A percentile compares a stretch with the other conserved stretches of the same genome.
phyloP scores from a whole-genome alignment of 352 stramenopile genomes.

The Globisporangium barbulae region DNA sequence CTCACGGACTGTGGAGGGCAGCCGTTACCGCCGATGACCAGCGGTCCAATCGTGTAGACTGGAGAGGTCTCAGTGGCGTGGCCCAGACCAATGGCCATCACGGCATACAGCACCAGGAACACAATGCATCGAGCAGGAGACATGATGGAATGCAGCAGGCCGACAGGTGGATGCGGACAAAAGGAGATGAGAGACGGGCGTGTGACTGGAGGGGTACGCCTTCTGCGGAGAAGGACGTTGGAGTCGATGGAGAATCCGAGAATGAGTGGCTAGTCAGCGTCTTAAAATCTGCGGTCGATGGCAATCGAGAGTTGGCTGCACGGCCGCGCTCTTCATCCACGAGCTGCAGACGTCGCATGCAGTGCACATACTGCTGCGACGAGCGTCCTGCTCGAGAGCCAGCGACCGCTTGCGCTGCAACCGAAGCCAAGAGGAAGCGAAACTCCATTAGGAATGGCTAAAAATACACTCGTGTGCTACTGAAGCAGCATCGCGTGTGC shows the following conservation, averaged over 20 bases:
- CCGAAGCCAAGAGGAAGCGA: conserved; percentile 1
- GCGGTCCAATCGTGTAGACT: conserved; percentile 18
- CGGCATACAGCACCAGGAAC: neutral
- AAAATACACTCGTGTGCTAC: neutral
- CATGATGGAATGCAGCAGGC: neutral
- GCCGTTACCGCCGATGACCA: conserved; percentile 22
- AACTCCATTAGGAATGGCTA: conserved; percentile 4
- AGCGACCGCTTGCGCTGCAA: neutral
- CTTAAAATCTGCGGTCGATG: too few species aligned
- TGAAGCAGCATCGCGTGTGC: neutral
- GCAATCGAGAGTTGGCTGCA: neutral
- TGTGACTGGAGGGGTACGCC: conserved; percentile 2
- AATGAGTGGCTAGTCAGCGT: conserved; percentile 1
- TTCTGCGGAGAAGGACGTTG: conserved; percentile 8
- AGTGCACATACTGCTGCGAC: neutral
- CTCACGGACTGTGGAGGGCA: conserved; percentile 14
- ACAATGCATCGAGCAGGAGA: neutral
- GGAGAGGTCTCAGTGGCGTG: neutral
- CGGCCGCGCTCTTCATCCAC: neutral
- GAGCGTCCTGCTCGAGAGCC: neutral
- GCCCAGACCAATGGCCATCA: neutral
- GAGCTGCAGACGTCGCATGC: neutral
- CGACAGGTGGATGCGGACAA: too few species aligned
- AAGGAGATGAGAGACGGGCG: neutral
- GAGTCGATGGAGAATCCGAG: conserved; percentile 6